These are phyloP conservation scores for Fusarium continuum DNA, from an alignment of 2,329 filamentous ascomycete genomes.

Conservation along the genomic window DNA sequence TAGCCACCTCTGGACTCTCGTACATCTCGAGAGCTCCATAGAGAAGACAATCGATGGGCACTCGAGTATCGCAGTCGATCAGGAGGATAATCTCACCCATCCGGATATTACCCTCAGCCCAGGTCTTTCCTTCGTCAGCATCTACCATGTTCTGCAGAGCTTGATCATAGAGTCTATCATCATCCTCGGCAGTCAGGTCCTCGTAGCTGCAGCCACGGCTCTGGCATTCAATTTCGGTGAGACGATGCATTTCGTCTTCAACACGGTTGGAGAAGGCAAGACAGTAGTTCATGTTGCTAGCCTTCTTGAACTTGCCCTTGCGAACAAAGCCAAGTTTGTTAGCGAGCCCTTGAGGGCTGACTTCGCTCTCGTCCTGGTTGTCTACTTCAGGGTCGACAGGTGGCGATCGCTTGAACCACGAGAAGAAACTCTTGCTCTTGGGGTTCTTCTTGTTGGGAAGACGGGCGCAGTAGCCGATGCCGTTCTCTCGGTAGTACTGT, in stretches of 20 bases:
- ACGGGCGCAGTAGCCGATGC: slow-evolving; percentile 65
- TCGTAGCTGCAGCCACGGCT: slow-evolving; percentile 46
- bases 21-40: slow-evolving; percentile 79
- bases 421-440: slow-evolving; percentile 42
- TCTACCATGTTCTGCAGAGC: slow-evolving; percentile 57
- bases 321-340: slow-evolving; percentile 61
- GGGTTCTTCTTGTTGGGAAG: slow-evolving; percentile 53
- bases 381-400: slow-evolving; percentile 37
- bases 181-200: slow-evolving; percentile 56
- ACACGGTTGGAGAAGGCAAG: slow-evolving; percentile 64
- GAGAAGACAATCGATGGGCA: slow-evolving; percentile 71
- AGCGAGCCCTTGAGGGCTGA: slow-evolving; percentile 36
- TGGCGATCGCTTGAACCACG: slow-evolving; percentile 49
- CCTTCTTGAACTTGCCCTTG: slow-evolving; percentile 71
- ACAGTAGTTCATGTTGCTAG: slow-evolving; percentile 74
- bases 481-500: slow-evolving; percentile 66
- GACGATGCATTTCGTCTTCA: slow-evolving; percentile 58
- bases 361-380: slow-evolving; percentile 55
- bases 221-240: slow-evolving; percentile 33
- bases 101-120: slow-evolving; percentile 66
- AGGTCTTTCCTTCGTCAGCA: slow-evolving; percentile 61
- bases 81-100: slow-evolving; percentile 68
- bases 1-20: slow-evolving; percentile 72
- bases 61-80: slow-evolving; percentile 72
- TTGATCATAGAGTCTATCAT: slow-evolving; percentile 55